Conservation (phyloP, 2,329 filamentous ascomycete genomes). For the Pyrenophora seminiperda region DNA sequence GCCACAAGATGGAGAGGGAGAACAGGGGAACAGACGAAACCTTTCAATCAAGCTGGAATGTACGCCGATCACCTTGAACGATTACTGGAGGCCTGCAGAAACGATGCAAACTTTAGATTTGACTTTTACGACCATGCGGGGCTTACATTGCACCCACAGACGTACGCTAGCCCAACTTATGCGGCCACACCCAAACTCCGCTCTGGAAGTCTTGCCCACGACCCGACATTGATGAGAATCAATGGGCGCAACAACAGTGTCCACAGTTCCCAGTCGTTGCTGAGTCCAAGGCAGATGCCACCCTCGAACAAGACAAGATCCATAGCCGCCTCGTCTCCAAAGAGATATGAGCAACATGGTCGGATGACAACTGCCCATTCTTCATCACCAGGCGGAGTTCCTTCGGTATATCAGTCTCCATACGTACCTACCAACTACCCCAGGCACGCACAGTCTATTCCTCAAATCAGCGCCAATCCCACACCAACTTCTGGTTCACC, state of each 20-base stretch:
- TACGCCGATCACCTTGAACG: conserved; percentile 36
- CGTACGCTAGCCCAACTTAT: conserved; percentile 24
- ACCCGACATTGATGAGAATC: neutral
- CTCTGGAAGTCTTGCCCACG: conserved; percentile 11
- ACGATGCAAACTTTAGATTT: conserved; percentile 30
- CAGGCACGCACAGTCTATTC: conserved; percentile 5
- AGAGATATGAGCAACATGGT: conserved; percentile 8
- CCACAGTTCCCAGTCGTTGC: conserved; percentile 17
- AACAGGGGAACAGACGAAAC: neutral
- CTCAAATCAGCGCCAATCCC: conserved; percentile 3
- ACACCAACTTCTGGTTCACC: neutral
- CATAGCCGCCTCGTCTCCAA: conserved; percentile 6
- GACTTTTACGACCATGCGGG: conserved; percentile 43
- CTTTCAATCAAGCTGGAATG: conserved; percentile 30
- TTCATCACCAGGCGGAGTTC: conserved; percentile 1
- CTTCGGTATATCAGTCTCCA: conserved; percentile 3
- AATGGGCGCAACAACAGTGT: conserved; percentile 24
- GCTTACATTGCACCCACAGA: conserved; percentile 21
- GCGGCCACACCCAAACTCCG: conserved; percentile 23
- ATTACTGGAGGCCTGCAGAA: conserved; percentile 27
- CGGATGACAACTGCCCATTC: neutral
- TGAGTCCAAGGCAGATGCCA: conserved; percentile 19
- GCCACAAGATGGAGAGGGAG: conserved; percentile 31
- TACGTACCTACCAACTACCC: conserved; percentile 1
- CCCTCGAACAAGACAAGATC: conserved; percentile 10